A percentile compares a stretch with the other conserved stretches of the same genome.
Evolutionary conservation across 1,284 basidiomycete species (phyloP).

Genomic region (Tilletia indica): DNA sequence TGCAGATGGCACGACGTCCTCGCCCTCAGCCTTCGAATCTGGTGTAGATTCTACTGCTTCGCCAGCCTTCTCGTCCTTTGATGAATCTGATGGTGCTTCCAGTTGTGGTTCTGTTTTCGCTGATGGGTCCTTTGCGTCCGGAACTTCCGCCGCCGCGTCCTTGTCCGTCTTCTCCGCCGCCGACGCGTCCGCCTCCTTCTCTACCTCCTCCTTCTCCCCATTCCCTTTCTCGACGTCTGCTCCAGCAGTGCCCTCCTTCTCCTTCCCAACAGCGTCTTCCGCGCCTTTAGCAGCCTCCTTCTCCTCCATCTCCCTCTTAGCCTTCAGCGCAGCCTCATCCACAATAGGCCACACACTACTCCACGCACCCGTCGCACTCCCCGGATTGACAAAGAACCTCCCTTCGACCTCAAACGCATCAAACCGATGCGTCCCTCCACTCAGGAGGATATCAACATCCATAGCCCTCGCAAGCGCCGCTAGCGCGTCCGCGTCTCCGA

Average conservation of each 20-base stretch:
- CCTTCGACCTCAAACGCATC: slow-evolving; percentile 88
- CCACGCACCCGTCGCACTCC: slow-evolving; percentile 93
- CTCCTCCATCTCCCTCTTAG: slow-evolving; percentile 3
- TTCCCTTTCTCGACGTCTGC: slow-evolving; percentile 23
- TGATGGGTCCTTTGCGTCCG: slow-evolving; percentile 29
- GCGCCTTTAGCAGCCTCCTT: slow-evolving; percentile 7
- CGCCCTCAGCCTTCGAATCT: not conserved
- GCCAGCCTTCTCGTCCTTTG: not conserved
- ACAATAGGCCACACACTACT: slow-evolving; percentile 59
- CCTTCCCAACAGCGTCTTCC: not conserved
- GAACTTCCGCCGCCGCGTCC: slow-evolving; percentile 33
- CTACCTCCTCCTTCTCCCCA: slow-evolving; percentile 25
- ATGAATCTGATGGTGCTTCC: not conserved
- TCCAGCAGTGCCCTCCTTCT: slow-evolving; percentile 8
- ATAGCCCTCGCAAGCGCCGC: slow-evolving; percentile 81
- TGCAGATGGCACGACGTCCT: not conserved
- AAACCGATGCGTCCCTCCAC: slow-evolving; percentile 93
- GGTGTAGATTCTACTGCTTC: not conserved
- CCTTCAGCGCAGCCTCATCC: slow-evolving; percentile 4
- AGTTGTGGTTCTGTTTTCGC: not conserved
- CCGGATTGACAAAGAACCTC: slow-evolving; percentile 93
- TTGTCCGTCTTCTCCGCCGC: slow-evolving; percentile 27
- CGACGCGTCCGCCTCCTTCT: slow-evolving; percentile 25
- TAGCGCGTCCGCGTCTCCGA: slow-evolving; percentile 84
- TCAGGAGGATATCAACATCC: slow-evolving; percentile 93